Percentiles rank a stretch among this genome's conserved stretches.
Evolutionary conservation across 805 yeast species (phyloP).

Genomic region (Starmera caribaea): DNA sequence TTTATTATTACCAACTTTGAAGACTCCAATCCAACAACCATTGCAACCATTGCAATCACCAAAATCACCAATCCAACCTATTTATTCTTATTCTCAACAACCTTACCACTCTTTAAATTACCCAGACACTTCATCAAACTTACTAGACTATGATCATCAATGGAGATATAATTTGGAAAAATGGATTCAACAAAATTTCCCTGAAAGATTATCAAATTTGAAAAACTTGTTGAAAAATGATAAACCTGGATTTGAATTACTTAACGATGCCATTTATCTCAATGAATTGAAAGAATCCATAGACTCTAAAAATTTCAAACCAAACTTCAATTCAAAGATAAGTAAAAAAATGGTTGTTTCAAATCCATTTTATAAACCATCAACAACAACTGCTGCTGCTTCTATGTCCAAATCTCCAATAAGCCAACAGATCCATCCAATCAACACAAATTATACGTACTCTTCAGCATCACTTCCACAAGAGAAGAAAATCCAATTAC

Average conservation of each 20-base stretch:
- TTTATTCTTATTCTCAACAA: slow-evolving; percentile 2
- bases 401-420: slow-evolving; percentile 3
- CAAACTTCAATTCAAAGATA: slow-evolving; percentile 20
- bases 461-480: too few species aligned
- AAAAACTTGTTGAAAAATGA: slow-evolving; percentile 25
- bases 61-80: slow-evolving; percentile 5
- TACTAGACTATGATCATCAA: slow-evolving; percentile 20
- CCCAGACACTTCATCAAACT: slow-evolving; percentile 25
- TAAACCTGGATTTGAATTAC: slow-evolving; percentile 20
- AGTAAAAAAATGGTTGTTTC: slow-evolving; percentile 18
- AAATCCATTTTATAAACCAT: neutral
- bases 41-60: slow-evolving; percentile 5
- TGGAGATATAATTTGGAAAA: slow-evolving; percentile 34
- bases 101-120: slow-evolving; percentile 13
- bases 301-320: slow-evolving; percentile 13
- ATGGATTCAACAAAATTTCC: slow-evolving; percentile 32
- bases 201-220: slow-evolving; percentile 28
- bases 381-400: slow-evolving; percentile 4
- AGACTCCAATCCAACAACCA: neutral
- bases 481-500: too few species aligned
- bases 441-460: too few species aligned
- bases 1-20: neutral
- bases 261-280: slow-evolving; percentile 18
- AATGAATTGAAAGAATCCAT: slow-evolving; percentile 18
- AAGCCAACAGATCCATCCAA: too few species aligned